Conservation (phyloP, 2,329 filamentous ascomycete species). For the Monilinia laxa region DNA sequence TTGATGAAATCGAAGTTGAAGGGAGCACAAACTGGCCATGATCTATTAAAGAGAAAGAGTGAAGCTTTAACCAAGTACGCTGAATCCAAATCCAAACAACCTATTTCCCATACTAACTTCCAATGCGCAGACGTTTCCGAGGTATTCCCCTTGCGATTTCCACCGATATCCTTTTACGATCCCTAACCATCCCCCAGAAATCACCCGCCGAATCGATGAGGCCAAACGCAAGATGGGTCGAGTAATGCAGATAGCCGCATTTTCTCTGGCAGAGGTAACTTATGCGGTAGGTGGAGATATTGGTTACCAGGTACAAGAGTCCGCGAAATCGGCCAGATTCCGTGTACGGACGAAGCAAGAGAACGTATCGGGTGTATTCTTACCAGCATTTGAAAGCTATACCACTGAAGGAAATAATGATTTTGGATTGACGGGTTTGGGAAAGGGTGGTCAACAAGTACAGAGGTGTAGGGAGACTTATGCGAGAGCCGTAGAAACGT, state of each 20-base stretch:
- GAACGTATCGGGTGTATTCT: constrained; percentile 94
- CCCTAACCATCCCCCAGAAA: constrained; percentile 61
- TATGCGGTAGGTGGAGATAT: constrained; percentile 96
- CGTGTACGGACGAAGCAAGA: constrained; percentile 93
- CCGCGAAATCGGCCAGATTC: constrained; percentile 88
- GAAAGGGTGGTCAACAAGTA: constrained; percentile 96
- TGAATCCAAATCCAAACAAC: constrained; percentile 16
- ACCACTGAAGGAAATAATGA: constrained; percentile 88
- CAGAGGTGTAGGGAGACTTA: constrained; percentile 95
- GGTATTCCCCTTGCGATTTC: constrained; percentile 51
- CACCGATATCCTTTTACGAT: background rate
- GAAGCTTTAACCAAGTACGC: constrained; percentile 93
- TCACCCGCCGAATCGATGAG: constrained; percentile 95
- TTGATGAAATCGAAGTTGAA: constrained; percentile 99
- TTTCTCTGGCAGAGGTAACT: constrained; percentile 94
- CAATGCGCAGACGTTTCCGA: constrained; percentile 71
- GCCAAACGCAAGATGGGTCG: constrained; percentile 99
- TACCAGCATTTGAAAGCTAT: constrained; percentile 92
- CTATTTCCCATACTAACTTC: constrained; percentile 31
- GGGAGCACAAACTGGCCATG: constrained; percentile 87
- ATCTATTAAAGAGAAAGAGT: constrained; percentile 93
- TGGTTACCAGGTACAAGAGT: constrained; percentile 95
- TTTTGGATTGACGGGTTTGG: constrained; percentile 91
- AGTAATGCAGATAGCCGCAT: constrained; percentile 98
- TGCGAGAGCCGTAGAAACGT: constrained; percentile 88